These are phyloP conservation scores for Tetrapisispora nanseiensis DNA, from an alignment of 805 yeast species.

Conservation along the genomic window DNA sequence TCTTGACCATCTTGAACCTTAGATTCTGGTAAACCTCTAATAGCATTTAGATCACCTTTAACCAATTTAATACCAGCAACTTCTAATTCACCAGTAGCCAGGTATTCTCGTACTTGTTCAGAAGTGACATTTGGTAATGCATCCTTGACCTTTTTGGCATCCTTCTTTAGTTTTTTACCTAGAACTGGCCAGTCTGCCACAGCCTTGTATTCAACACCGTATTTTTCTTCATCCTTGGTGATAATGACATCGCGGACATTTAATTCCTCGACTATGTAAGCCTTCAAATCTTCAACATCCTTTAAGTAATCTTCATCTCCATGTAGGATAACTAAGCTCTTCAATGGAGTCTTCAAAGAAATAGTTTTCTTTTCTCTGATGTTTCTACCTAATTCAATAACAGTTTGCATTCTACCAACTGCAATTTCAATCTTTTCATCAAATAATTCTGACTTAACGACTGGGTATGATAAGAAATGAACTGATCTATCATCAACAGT, in stretches of 20 bases:
- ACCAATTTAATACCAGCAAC: slow-evolving; percentile 87
- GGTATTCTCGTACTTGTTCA: slow-evolving; percentile 68
- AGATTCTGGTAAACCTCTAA: slow-evolving; percentile 75
- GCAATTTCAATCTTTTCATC: slow-evolving; percentile 80
- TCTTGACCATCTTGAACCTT: slow-evolving; percentile 64
- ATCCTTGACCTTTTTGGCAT: slow-evolving; percentile 86
- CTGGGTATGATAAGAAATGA: slow-evolving; percentile 89
- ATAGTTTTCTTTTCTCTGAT: slow-evolving; percentile 93
- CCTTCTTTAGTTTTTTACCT: slow-evolving; percentile 94
- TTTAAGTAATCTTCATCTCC: slow-evolving; percentile 62
- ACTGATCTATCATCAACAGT: slow-evolving; percentile 68
- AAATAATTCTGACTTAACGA: slow-evolving; percentile 65
- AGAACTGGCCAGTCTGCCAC: slow-evolving; percentile 99
- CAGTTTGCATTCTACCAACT: slow-evolving; percentile 91
- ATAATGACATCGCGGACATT: slow-evolving; percentile 82
- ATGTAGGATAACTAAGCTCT: slow-evolving; percentile 76
- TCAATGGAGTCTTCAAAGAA: slow-evolving; percentile 90
- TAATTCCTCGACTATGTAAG: slow-evolving; percentile 81
- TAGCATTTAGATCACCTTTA: slow-evolving; percentile 80
- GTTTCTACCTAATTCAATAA: slow-evolving; percentile 90
- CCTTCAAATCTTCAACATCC: slow-evolving; percentile 68
- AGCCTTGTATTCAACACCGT: slow-evolving; percentile 85
- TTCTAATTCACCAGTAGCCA: slow-evolving; percentile 59
- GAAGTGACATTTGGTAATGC: slow-evolving; percentile 80
- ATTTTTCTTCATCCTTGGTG: slow-evolving; percentile 82